Evolutionary conservation across 805 yeast species (phyloP).

Genomic region (Candida patagonica): DNA sequence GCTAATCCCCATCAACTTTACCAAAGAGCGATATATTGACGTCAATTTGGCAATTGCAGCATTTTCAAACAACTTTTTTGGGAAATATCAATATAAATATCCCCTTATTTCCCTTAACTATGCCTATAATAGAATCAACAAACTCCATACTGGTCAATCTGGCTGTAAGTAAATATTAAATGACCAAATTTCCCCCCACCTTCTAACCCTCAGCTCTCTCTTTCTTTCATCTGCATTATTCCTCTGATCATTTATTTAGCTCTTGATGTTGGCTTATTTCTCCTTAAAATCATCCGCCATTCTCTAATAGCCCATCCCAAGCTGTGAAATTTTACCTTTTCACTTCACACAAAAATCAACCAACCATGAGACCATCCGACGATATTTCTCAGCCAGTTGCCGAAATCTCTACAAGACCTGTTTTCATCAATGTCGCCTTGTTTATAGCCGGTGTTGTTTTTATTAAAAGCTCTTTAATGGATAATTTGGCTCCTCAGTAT

Average conservation of each 20-base stretch:
- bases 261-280: slow-evolving; percentile 15
- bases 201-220: slow-evolving; percentile 11
- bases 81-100: too few relatives aligned
- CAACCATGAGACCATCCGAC: slow-evolving; percentile 9
- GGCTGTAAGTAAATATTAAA: too few relatives aligned
- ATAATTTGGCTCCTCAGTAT: slow-evolving; percentile 31
- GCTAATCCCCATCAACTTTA: too few relatives aligned
- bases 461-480: slow-evolving; percentile 31
- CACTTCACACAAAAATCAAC: neutral
- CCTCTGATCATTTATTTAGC: slow-evolving; percentile 18
- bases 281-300: slow-evolving; percentile 1
- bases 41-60: too few relatives aligned
- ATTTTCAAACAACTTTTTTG: too few relatives aligned
- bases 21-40: too few relatives aligned
- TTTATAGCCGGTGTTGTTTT: slow-evolving; percentile 29
- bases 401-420: slow-evolving; percentile 12
- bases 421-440: slow-evolving; percentile 19
- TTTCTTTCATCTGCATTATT: slow-evolving; percentile 37
- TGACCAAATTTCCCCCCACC: neutral
- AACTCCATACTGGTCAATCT: too few relatives aligned
- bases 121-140: too few relatives aligned
- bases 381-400: slow-evolving; percentile 1
- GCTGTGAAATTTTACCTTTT: slow-evolving; percentile 1
- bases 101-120: too few relatives aligned
- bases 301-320: neutral